These are phyloP conservation scores for Microdochium trichocladiopsis DNA, from an alignment of 2,329 filamentous ascomycete species.

Conservation along the genomic window DNA sequence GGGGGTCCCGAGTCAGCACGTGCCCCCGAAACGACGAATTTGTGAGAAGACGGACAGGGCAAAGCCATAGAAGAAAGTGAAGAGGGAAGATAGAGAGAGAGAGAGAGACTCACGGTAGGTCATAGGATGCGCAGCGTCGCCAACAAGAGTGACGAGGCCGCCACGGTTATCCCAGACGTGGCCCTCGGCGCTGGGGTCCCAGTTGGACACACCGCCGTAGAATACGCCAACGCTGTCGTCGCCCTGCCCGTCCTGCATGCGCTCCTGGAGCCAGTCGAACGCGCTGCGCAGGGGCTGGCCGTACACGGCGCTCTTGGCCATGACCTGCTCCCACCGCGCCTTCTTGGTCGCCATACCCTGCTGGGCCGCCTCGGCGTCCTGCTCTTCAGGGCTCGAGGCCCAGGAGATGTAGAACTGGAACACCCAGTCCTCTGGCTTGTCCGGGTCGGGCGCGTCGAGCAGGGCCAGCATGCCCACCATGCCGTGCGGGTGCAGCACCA, in stretches of 20 bases:
- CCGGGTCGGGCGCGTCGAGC: conserved; percentile 28
- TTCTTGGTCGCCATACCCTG: conserved; percentile 14
- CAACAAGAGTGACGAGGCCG: conserved; percentile 21
- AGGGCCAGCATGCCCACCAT: conserved; percentile 36
- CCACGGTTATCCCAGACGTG: conserved; percentile 21
- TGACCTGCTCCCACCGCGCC: conserved; percentile 29
- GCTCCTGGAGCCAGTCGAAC: conserved; percentile 18
- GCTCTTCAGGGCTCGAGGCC: conserved; percentile 27
- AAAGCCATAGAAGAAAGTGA: no score
- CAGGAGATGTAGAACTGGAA: conserved; percentile 43
- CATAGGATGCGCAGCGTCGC: conserved; percentile 27
- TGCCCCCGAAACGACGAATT: no score
- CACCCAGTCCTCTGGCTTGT: conserved; percentile 30
- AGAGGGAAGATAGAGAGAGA: neutral
- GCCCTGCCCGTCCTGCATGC: conserved; percentile 1
- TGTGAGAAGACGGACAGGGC: neutral
- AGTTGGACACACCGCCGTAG: conserved; percentile 18
- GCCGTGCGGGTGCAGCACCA: conserved; percentile 32
- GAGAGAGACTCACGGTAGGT: conserved; percentile 19
- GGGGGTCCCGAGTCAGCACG: neutral
- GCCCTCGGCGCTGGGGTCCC: conserved; percentile 20
- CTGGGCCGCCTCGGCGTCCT: conserved; percentile 22
- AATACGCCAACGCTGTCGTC: conserved; percentile 18
- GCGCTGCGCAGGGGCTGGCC: conserved; percentile 35
- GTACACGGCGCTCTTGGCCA: conserved; percentile 26